phyloP scores from a whole-genome alignment of 2,329 filamentous ascomycete species.

The Daldinia eschscholtzii region DNA sequence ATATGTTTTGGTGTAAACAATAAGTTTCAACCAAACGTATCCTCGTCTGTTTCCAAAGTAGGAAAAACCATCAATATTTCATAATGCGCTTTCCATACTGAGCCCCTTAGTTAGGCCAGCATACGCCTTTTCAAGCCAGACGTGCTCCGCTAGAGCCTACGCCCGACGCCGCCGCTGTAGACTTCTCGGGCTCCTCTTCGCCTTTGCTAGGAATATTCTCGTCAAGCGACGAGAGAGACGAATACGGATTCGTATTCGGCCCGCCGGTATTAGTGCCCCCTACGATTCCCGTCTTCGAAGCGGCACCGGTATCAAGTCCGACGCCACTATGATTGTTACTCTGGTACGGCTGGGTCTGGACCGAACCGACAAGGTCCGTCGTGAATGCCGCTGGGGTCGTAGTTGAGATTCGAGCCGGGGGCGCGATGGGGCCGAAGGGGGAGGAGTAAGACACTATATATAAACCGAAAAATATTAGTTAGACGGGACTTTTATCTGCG shows the following conservation, averaged over 20 bases:
- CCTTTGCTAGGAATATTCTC: slow-evolving; percentile 14
- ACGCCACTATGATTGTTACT: no score
- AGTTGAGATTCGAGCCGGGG: slow-evolving; percentile 42
- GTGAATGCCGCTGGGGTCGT: not conserved
- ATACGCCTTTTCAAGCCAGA: slow-evolving; percentile 16
- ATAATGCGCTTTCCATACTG: not conserved
- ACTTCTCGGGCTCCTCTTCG: slow-evolving; percentile 10
- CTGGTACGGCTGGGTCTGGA: not conserved
- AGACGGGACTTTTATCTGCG: no score
- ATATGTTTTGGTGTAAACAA: not conserved
- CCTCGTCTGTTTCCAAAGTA: not conserved
- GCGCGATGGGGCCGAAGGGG: slow-evolving; percentile 52
- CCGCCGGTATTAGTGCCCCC: not conserved
- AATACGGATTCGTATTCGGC: slow-evolving; percentile 46
- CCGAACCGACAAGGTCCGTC: slow-evolving; percentile 11
- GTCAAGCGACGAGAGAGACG: slow-evolving; percentile 45
- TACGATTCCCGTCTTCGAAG: not conserved
- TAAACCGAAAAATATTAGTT: slow-evolving; percentile 7
- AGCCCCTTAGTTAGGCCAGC: not conserved
- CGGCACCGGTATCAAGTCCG: not conserved
- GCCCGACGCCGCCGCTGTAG: not conserved
- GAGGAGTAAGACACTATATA: slow-evolving; percentile 46
- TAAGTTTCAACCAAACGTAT: not conserved
- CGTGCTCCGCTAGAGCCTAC: slow-evolving; percentile 27
- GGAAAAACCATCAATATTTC: not conserved